Evolutionary conservation across 1,284 basidiomycete species (phyloP), one percentile per base, ranked within the genome.

Genomic region (Neolentinus lepideus): DNA sequence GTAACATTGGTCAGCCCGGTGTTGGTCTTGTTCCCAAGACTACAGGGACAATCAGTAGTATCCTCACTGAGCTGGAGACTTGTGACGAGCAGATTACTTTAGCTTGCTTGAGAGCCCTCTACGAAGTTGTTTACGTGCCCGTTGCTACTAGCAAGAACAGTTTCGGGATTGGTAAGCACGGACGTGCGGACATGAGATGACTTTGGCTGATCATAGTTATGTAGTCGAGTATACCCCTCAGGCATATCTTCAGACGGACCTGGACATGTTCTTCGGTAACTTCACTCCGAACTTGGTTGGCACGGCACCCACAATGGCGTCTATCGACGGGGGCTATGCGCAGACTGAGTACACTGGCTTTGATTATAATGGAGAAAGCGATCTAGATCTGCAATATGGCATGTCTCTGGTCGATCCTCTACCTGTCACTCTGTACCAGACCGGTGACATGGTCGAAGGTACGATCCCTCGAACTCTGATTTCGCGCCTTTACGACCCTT

Each of bases 141-240:
- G 24, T 54, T 25, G 52, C 38, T 3, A 31, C 55, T 12, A 35
- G 24, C 31, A 43, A 45, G 51, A 53, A 45, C 25, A 54, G 52
- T 24, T 54, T 45, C 36, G 52, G 33, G 14, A 43, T 54, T 71
- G 78, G 47, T 50, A n/a, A 26, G 47, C 24, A 9, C 14, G 6
- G 11, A n/a, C 47, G 4, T 4, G 12, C 27, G 21, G 47, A 12
- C 4, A 16, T 14, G 12, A 3, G n/a, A n/a, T n/a, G n/a, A n/a
- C n/a, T n/a, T 6, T 50, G 6, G 24, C 6, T 50, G 22, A 50
- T 22, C 9, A 21, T 10, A 50, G 24, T 22, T 25, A 21, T 46
- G 21, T 53, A 72, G 78, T 79, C 46, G 77, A 79, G 62, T 79
- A 76, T 58, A 78, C 77, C 1, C 76, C 78, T 4, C 73, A 79